Conservation (phyloP, 768 basidiomycete genomes). For the Epithele typhae region DNA sequence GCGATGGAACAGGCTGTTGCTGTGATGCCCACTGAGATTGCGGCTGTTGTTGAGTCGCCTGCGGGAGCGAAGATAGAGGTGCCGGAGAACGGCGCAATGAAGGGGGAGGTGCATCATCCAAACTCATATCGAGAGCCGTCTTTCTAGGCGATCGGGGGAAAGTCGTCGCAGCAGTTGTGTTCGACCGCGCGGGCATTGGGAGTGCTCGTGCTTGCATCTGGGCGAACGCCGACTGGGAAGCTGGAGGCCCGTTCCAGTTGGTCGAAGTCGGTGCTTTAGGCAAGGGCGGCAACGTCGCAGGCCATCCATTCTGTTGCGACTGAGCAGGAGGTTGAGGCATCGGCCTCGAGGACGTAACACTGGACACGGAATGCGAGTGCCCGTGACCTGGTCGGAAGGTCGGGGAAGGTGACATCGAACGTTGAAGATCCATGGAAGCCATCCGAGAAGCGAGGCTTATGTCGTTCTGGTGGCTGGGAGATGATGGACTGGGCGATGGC, state of each 20-base stretch:
- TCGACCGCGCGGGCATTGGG: conserved; percentile 5
- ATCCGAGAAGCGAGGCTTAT: conserved; percentile 31
- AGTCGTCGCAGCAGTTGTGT: conserved; percentile 4
- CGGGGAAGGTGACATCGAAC: conserved; percentile 2
- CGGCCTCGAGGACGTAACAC: conserved; percentile 1
- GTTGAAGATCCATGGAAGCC: conserved; percentile 23
- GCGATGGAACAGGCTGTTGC: background rate
- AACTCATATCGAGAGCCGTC: conserved; percentile 23
- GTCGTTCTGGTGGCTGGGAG: background rate
- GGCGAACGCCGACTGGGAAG: conserved; percentile 1
- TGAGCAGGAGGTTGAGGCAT: conserved; percentile 14
- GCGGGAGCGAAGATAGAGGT: conserved; percentile 5
- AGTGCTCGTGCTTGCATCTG: conserved; percentile 4
- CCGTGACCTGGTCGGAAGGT: conserved; percentile 5
- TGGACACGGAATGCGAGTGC: conserved; percentile 4
- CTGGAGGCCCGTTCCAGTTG: background rate
- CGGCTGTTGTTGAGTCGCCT: background rate
- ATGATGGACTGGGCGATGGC: conserved; percentile 4
- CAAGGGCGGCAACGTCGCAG: conserved; percentile 19
- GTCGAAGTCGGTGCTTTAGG: conserved; percentile 18
- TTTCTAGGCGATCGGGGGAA: conserved; percentile 9
- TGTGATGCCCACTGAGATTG: no score
- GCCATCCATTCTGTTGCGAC: conserved; percentile 19
- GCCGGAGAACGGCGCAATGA: conserved; percentile 37
- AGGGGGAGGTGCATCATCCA: conserved; percentile 41